Percentiles rank a stretch among this genome's conserved stretches.
Conservation (phyloP, 179 eudicot genomes). For the Pouteria campechiana region DNA sequence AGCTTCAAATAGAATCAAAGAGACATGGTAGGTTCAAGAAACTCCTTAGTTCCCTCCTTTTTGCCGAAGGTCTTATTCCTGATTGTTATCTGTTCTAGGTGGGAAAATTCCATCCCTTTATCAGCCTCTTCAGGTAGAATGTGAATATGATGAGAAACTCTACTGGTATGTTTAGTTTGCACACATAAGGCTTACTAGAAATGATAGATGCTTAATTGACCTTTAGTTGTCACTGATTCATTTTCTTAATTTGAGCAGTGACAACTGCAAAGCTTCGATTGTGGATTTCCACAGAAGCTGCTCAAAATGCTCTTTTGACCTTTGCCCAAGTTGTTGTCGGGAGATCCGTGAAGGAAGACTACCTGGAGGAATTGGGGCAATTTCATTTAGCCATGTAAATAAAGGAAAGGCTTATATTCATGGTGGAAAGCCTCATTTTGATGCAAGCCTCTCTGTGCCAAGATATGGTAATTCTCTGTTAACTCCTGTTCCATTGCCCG, state of each 20-base stretch:
- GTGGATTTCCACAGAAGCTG: conserved; percentile 86
- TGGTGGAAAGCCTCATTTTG: conserved; percentile 9
- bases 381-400: conserved; percentile 3
- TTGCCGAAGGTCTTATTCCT: conserved; percentile 2
- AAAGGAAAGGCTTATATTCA: conserved; percentile 14
- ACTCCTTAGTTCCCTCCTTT: no score
- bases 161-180: conserved; percentile 65
- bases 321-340: conserved; percentile 70
- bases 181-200: no score
- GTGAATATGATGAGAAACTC: conserved; percentile 25
- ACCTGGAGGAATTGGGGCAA: conserved; percentile 7
- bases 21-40: conserved; percentile 45
- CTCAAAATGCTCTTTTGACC: conserved; percentile 63
- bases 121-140: conserved; percentile 49
- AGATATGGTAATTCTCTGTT: conserved; percentile 6
- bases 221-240: no score
- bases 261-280: conserved; percentile 58
- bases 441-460: conserved; percentile 5
- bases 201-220: no score
- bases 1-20: conserved; percentile 63
- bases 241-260: conserved; percentile 56
- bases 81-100: not conserved
- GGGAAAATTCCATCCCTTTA: conserved; percentile 46
- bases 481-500: conserved; percentile 16
- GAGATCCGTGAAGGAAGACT: conserved; percentile 31